Evolutionary conservation across 2,329 filamentous ascomycete species (phyloP), one percentile per base, ranked within the genome.

Genomic region (Microsporum canis): DNA sequence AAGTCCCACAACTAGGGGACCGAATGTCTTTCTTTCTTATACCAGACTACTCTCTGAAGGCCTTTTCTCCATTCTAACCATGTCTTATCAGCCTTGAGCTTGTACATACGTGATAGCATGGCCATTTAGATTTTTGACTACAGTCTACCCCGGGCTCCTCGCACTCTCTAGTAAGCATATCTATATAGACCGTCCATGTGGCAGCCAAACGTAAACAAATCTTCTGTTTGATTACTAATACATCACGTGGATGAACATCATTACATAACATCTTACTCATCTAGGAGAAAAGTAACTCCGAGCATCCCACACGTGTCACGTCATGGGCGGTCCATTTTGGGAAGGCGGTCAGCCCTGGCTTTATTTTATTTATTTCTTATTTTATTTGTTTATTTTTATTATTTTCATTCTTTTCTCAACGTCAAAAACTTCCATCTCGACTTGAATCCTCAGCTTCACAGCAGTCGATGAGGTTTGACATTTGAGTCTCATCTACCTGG

Each of bases 301-400:
- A 23, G 23, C 17, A 31, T 29, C 55, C 23, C 55, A 29, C 55
- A 59, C 57, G 56, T 59, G 57, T 59, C 60, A 62, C 60, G 61
- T 63, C 61, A 63, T 61, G 43, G 58, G 41, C 31, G 23, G 34
- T 57, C 27, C 41, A 31, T 29, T 49, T 43, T 38, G 56, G 36
- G 60, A 56, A 59, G 17, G 53, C 45, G 55, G 27, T 41, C 33
- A 57, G 33, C 59, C 56, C 17, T 23, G 39, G 29, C 43, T 23
- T 49, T 59, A 6, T 43, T 49, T 45, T 59, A n/a, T 17, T 43
- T 59, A n/a, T 59, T 45, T 58, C 10, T 39, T 12, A 33, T 53
- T 29, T 34, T 6, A 55, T 14, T 6, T 55, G 27, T 57, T 59
- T 23, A 45, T 27, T 41, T 59, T 59, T 41, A 47, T 27, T 49